phyloP scores from a whole-genome alignment of 495 filamentous ascomycete species.

The Penicillium malachiteum region DNA sequence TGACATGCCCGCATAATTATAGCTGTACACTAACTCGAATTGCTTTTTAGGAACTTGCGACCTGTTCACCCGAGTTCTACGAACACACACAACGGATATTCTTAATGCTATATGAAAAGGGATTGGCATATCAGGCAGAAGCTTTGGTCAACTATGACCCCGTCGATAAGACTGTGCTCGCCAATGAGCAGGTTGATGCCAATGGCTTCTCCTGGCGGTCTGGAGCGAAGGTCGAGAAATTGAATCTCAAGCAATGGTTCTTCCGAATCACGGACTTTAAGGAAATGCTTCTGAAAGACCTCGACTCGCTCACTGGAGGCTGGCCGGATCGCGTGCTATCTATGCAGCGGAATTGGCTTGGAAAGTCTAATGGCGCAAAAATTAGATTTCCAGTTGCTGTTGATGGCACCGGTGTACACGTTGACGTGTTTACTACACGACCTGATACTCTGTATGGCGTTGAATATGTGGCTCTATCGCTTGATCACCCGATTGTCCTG shows the following conservation, averaged over 20 bases:
- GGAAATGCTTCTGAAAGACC: constrained; percentile 68
- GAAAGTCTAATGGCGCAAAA: constrained; percentile 69
- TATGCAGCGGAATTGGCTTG: constrained; percentile 90
- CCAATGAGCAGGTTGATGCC: constrained; percentile 87
- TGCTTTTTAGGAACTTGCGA: constrained; percentile 67
- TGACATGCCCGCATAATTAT: too few species aligned
- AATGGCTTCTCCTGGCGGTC: constrained; percentile 86
- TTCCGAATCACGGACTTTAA: constrained; percentile 78
- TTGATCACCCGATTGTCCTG: constrained; percentile 68
- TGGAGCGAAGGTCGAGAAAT: constrained; percentile 79
- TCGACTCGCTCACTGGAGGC: constrained; percentile 60
- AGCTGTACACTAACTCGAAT: background rate
- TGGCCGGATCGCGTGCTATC: constrained; percentile 82
- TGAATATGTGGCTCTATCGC: constrained; percentile 77
- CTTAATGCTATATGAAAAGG: constrained; percentile 66
- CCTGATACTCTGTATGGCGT: constrained; percentile 83
- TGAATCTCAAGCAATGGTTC: constrained; percentile 85
- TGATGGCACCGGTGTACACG: constrained; percentile 34
- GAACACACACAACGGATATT: constrained; percentile 87
- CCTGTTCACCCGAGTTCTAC: constrained; percentile 81
- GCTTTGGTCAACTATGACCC: constrained; percentile 89
- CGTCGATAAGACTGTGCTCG: constrained; percentile 83
- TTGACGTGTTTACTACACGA: constrained; percentile 81
- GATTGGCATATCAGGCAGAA: constrained; percentile 74
- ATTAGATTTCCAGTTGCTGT: constrained; percentile 63